Conservation (phyloP, 495 filamentous ascomycete genomes). For the Lasiosphaeria ovina region DNA sequence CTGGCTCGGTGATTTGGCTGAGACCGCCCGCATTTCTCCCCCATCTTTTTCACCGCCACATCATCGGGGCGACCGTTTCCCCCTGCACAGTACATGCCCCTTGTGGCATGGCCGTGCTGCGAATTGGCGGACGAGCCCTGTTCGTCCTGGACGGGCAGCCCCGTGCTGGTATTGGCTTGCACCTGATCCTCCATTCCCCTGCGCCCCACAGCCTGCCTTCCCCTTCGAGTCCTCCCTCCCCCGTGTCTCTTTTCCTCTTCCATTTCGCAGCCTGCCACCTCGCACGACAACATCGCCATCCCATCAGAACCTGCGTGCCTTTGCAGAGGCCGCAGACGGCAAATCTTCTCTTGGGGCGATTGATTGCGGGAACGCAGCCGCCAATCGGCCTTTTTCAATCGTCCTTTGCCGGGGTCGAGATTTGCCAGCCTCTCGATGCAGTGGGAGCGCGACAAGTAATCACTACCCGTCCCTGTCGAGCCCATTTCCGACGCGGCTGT, state of each 20-base stretch:
- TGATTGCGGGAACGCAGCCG: constrained; percentile 14
- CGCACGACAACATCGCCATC: constrained; percentile 24
- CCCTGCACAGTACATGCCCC: no score
- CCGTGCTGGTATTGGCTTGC: constrained; percentile 5
- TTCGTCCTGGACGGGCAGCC: background rate
- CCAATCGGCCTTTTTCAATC: constrained; percentile 6
- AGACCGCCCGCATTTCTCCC: constrained; percentile 1
- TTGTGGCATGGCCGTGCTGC: background rate
- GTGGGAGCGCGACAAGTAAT: constrained; percentile 2
- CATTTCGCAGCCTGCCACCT: constrained; percentile 23
- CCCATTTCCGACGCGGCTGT: constrained; percentile 4
- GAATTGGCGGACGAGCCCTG: background rate
- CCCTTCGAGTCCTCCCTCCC: constrained; percentile 14
- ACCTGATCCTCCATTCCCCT: constrained; percentile 17
- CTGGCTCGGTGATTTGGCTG: background rate
- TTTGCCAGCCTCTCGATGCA: constrained; percentile 2
- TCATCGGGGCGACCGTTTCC: background rate
- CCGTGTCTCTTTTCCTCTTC: constrained; percentile 27
- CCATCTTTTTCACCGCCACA: background rate
- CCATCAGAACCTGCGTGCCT: constrained; percentile 24
- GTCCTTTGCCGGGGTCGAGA: background rate
- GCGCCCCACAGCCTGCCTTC: constrained; percentile 1
- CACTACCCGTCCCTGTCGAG: constrained; percentile 2
- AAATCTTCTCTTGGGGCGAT: constrained; percentile 26
- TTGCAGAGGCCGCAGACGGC: constrained; percentile 29